phyloP scores from a whole-genome alignment of 495 filamentous ascomycete genomes.

The Pseudomonodictys pantanalensis region DNA sequence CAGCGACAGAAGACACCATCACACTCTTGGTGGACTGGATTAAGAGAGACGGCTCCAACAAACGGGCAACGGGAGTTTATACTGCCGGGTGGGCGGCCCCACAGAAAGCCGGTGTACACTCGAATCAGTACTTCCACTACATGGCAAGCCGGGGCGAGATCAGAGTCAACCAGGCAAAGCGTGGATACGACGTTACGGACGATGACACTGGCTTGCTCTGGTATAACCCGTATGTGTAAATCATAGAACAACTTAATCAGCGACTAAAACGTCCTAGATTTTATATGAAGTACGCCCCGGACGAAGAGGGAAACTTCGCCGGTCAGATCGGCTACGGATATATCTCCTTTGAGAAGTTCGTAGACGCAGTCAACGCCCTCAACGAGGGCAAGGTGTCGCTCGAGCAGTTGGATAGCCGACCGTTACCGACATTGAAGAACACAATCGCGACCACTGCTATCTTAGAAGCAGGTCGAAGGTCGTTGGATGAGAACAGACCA shows the following conservation, averaged over 20 bases:
- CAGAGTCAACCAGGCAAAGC: slow-evolving; percentile 87
- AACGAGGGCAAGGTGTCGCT: slow-evolving; percentile 70
- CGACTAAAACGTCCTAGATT: slow-evolving; percentile 46
- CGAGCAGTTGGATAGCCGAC: slow-evolving; percentile 71
- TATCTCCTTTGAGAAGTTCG: slow-evolving; percentile 92
- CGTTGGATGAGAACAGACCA: slow-evolving; percentile 74
- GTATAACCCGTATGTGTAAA: slow-evolving; percentile 64
- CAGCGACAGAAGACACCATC: slow-evolving; percentile 88
- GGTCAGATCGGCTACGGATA: slow-evolving; percentile 93
- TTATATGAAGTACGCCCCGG: slow-evolving; percentile 94
- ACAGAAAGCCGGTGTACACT: slow-evolving; percentile 85
- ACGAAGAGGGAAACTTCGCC: slow-evolving; percentile 90
- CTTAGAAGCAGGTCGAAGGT: slow-evolving; percentile 76
- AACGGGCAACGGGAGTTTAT: slow-evolving; percentile 83
- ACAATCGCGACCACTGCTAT: slow-evolving; percentile 91
- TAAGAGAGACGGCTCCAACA: slow-evolving; percentile 61
- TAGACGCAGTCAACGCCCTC: slow-evolving; percentile 76
- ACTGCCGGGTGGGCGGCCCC: slow-evolving; percentile 94
- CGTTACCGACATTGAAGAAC: slow-evolving; percentile 80
- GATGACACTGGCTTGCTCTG: slow-evolving; percentile 70
- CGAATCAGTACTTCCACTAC: slow-evolving; percentile 95
- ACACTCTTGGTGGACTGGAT: slow-evolving; percentile 85
- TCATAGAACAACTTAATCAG: background rate
- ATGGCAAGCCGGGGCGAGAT: slow-evolving; percentile 82
- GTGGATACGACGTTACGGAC: slow-evolving; percentile 89